Conservation (phyloP, 805 yeast genomes). For the Starmera caribaea region DNA sequence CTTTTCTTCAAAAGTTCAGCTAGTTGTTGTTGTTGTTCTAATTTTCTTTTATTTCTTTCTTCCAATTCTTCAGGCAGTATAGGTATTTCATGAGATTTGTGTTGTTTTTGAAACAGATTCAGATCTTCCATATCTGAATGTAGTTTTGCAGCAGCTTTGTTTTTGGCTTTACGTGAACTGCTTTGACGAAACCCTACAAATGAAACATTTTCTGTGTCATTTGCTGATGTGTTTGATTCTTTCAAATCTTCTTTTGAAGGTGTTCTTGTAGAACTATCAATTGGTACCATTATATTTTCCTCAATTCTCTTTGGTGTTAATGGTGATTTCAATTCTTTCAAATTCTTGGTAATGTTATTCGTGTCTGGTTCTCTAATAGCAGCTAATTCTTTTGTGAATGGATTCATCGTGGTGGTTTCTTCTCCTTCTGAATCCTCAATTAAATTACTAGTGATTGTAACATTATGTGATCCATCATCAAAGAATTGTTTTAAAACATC, state of each 20-base stretch:
- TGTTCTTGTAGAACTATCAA: slow-evolving; percentile 1
- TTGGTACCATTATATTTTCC: slow-evolving; percentile 1
- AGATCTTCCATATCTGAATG: slow-evolving; percentile 63
- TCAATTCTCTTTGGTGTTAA: background rate
- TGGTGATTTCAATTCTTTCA: background rate
- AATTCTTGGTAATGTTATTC: too few relatives aligned
- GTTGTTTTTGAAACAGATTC: slow-evolving; percentile 51
- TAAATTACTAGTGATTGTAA: slow-evolving; percentile 10
- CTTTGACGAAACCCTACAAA: slow-evolving; percentile 5
- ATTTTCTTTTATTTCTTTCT: slow-evolving; percentile 19
- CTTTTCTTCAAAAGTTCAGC: slow-evolving; percentile 1
- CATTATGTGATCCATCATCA: slow-evolving; percentile 23
- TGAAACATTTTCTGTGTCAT: slow-evolving; percentile 3
- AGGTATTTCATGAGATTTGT: slow-evolving; percentile 29
- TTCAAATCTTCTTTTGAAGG: slow-evolving; percentile 7
- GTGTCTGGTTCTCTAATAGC: background rate
- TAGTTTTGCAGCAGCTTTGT: slow-evolving; percentile 53
- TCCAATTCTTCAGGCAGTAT: slow-evolving; percentile 31
- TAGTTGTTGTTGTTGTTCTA: slow-evolving; percentile 11
- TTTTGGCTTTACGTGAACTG: slow-evolving; percentile 49
- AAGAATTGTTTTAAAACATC: slow-evolving; percentile 26
- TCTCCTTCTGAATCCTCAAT: slow-evolving; percentile 17
- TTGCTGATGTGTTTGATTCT: slow-evolving; percentile 3
- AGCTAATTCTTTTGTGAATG: background rate
- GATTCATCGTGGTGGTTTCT: slow-evolving; percentile 1